Conservation (phyloP, 2,329 filamentous ascomycete species). For the Claviceps sp. region DNA sequence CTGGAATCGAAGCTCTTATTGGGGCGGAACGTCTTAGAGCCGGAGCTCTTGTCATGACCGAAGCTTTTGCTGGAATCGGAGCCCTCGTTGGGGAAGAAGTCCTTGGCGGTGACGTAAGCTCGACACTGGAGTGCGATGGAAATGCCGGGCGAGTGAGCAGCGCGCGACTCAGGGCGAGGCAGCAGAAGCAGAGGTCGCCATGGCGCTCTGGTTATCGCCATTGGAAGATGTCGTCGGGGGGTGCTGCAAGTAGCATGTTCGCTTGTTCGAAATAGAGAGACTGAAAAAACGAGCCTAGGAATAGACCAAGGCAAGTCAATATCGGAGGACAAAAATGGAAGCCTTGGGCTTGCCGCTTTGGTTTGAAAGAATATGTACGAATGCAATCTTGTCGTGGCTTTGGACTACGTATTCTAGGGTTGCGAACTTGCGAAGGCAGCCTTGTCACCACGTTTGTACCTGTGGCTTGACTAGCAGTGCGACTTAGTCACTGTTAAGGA, state of each 20-base stretch:
- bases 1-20: background rate
- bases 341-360: too few species aligned
- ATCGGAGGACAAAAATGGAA: too few species aligned
- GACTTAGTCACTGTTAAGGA: too few species aligned
- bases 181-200: conserved; percentile 4
- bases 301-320: background rate
- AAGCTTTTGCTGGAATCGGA: background rate
- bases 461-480: too few species aligned
- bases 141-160: background rate
- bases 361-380: too few species aligned
- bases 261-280: background rate
- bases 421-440: too few species aligned
- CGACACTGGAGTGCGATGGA: background rate
- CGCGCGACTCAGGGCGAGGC: background rate
- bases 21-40: background rate
- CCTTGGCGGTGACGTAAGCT: background rate
- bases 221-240: conserved; percentile 7
- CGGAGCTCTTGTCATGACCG: background rate
- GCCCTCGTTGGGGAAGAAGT: background rate
- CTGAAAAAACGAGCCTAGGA: background rate
- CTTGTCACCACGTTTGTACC: too few species aligned
- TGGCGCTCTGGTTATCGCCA: conserved; percentile 13
- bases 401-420: too few species aligned
- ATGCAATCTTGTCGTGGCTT: too few species aligned
- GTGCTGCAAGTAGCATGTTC: conserved; percentile 8